Base-by-base conservation (phyloP, 1,139 yeast genomes). In the Lodderomyces metapsilosis region DNA sequence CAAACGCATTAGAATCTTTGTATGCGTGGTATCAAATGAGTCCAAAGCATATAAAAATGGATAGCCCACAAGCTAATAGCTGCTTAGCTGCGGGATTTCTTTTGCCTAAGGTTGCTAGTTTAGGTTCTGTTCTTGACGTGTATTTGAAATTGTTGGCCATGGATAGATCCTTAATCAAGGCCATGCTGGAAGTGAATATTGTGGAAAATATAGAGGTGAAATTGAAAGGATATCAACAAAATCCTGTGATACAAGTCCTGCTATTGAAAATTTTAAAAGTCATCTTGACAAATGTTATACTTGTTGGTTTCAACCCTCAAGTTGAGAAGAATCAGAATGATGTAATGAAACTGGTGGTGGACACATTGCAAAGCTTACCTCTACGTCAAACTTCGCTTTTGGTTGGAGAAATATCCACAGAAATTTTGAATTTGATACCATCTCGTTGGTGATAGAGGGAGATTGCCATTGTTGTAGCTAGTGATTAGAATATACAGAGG, bases 1-100 rank as follows among this genome's bases (percentile, higher is more conserved):
- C 82, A 15, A 79, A 78, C 58, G 82, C 87, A 0, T 66, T 82
- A 49, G 88, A 83, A 37, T 74, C 88, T 1, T 64, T 83, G 7
- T 47, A 66, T 21, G 60, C 54, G 39, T 74, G 78, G 78, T 52
- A 57, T 36, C 58, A 59, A 35, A 61, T 58, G 38, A 68, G 68
- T 39, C 54, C 60, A 2, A 46, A 42, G 1, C 46, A 52, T 34
- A 52, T 64, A 7, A 52, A 51, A 34, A 52, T 68, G 15, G 60
- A 59, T 12, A 49, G 64, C 3, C 52, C 63, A 2, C 52, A 51
- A 12, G 70, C 73, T 2, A 43, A 54, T 5, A 57, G 58, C 21
- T 67, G 74, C 46, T 50, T 73, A 18, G 54, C 60, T 7, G 64
- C 63, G 6, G 78, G 77, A 2, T 71, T 73, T 43, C 52, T 70